Conservation (phyloP, 164 flowering plant genomes). For the Magnolia officinalis region DNA sequence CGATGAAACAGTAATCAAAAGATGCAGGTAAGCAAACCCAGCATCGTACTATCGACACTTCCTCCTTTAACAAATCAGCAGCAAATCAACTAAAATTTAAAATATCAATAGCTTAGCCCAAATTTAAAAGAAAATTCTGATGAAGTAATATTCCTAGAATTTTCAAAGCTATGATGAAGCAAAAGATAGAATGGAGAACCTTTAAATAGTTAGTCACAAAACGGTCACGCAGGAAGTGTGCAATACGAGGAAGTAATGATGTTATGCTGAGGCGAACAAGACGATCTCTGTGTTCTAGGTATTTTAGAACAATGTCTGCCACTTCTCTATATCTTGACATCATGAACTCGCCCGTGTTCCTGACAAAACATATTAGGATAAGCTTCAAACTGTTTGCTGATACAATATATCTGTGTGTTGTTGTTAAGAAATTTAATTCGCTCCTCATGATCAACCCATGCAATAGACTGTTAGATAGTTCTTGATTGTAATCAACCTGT, state of each 20-base stretch:
- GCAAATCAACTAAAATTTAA: neutral
- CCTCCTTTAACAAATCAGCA: neutral
- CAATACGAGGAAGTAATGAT: constrained; percentile 93
- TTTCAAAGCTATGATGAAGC: neutral
- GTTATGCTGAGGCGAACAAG: constrained; percentile 99
- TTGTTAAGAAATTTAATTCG: too few species aligned
- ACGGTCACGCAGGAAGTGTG: constrained; percentile 94
- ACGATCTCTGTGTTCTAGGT: constrained; percentile 80
- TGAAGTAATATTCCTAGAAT: neutral
- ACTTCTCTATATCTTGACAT: constrained; percentile 98
- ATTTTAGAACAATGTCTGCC: constrained; percentile 98
- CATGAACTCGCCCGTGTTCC: constrained; percentile 98
- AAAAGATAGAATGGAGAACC: constrained; percentile 39
- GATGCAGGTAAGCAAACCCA: neutral
- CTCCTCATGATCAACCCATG: too few species aligned
- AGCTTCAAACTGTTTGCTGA: neutral
- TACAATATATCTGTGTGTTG: neutral
- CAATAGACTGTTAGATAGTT: too few species aligned
- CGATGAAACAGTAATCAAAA: constrained; percentile 5
- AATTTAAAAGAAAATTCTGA: neutral
- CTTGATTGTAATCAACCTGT: too few species aligned
- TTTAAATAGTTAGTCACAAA: constrained; percentile 85
- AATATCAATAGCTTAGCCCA: neutral
- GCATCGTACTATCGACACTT: neutral
- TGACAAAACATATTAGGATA: constrained; percentile 24